phyloP scores from a whole-genome alignment of 441 rosid genomes.

The Eugenia klotzschiana region DNA sequence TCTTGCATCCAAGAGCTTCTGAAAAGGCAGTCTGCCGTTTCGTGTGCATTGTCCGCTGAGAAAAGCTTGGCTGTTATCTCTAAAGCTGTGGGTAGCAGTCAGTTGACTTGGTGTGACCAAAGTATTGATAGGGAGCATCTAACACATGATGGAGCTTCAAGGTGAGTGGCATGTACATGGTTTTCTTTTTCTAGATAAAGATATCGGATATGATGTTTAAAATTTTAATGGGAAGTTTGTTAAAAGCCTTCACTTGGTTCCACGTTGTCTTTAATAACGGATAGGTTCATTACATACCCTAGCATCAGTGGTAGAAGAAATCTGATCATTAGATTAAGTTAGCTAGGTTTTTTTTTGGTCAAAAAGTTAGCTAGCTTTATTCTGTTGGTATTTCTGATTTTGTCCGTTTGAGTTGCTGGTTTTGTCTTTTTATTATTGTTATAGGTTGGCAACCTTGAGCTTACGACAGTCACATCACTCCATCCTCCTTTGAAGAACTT shows the following conservation, averaged over 20 bases:
- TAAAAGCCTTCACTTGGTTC: background rate
- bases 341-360: background rate
- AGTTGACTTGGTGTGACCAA: conserved; percentile 3
- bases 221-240: background rate
- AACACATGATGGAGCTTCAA: conserved; percentile 10
- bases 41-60: conserved; percentile 30
- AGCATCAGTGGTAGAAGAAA: background rate
- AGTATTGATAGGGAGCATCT: conserved; percentile 9
- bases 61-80: conserved; percentile 30
- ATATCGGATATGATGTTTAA: rapidly evolving
- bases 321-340: background rate
- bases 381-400: background rate
- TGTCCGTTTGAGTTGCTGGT: background rate
- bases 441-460: background rate
- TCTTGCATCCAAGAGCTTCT: conserved; percentile 24
- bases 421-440: background rate
- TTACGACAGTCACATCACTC: background rate
- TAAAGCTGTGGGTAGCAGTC: conserved; percentile 11
- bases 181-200: background rate
- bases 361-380: background rate
- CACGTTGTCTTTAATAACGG: background rate
- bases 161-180: conserved; percentile 6
- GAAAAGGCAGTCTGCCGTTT: conserved; percentile 40
- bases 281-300: background rate
- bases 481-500: background rate